Percentiles rank a stretch among this genome's conserved stretches.
phyloP scores from a whole-genome alignment of 768 basidiomycete genomes.

The Termitomyces sp. region DNA sequence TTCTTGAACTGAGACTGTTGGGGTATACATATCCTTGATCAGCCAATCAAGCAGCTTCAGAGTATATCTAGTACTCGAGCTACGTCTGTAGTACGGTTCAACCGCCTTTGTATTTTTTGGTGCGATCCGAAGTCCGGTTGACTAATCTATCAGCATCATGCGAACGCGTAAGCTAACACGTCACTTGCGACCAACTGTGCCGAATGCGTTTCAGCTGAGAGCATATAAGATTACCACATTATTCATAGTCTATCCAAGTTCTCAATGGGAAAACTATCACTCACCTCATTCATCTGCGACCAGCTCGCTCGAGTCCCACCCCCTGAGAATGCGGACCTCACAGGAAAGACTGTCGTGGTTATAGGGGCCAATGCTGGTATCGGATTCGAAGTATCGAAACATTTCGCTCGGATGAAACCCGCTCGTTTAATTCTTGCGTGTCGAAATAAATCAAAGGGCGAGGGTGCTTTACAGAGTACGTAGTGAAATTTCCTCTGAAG shows the following conservation, averaged over 20 bases:
- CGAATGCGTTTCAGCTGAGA: too few relatives aligned
- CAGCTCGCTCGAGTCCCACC: constrained; percentile 21
- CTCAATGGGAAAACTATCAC: constrained; percentile 16
- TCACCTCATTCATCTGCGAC: constrained; percentile 11
- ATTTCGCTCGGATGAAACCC: constrained; percentile 39
- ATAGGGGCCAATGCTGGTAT: constrained; percentile 46
- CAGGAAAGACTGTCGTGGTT: constrained; percentile 42
- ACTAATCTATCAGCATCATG: too few relatives aligned
- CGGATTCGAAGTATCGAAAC: constrained; percentile 40
- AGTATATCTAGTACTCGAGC: too few relatives aligned
- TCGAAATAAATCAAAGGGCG: constrained; percentile 27
- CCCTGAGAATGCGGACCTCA: constrained; percentile 28
- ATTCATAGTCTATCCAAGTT: too few relatives aligned
- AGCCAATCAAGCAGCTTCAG: too few relatives aligned
- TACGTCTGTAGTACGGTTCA: too few relatives aligned
- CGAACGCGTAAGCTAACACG: too few relatives aligned
- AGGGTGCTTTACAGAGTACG: constrained; percentile 30
- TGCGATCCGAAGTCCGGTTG: too few relatives aligned
- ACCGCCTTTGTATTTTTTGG: too few relatives aligned
- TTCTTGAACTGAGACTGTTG: too few relatives aligned
- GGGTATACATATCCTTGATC: too few relatives aligned
- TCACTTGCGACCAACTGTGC: too few relatives aligned
- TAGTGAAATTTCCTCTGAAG: not conserved
- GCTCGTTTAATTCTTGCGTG: constrained; percentile 33
- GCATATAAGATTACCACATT: not conserved